A percentile compares a stretch with the other conserved stretches of the same genome.
Conservation (phyloP, 768 basidiomycete species). For the Lactarius quietus region DNA sequence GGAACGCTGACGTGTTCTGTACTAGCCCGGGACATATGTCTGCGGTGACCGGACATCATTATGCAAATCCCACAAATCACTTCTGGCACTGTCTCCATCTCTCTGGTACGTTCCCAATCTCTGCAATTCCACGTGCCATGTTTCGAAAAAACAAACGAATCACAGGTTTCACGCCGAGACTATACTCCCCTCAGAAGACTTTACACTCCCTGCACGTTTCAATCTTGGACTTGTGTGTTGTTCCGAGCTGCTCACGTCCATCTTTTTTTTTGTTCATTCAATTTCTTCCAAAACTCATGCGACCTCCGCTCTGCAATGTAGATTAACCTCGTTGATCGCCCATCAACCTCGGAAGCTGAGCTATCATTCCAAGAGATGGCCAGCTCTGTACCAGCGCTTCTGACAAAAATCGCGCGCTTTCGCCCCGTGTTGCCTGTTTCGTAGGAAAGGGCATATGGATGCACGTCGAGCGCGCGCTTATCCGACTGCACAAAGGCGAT, state of each 20-base stretch:
- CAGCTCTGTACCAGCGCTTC: constrained; percentile 51
- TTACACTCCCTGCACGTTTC: constrained; percentile 52
- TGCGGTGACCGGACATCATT: constrained; percentile 71
- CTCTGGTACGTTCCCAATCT: constrained; percentile 45
- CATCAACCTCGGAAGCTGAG: constrained; percentile 60
- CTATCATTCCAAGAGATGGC: constrained; percentile 50
- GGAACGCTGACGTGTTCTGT: no score
- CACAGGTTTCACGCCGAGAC: constrained; percentile 54
- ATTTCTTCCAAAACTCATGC: background rate
- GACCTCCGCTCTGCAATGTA: constrained; percentile 29
- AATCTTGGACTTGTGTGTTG: constrained; percentile 58
- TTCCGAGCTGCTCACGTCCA: background rate
- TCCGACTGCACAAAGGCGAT: no score
- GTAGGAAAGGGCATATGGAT: constrained; percentile 52
- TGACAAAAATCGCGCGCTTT: constrained; percentile 46
- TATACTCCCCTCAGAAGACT: constrained; percentile 58
- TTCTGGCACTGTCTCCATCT: constrained; percentile 73
- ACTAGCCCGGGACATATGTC: constrained; percentile 67
- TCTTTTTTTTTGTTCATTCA: background rate
- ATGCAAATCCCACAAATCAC: constrained; percentile 74
- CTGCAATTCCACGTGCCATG: background rate
- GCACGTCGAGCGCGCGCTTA: no score
- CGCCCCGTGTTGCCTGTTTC: constrained; percentile 71
- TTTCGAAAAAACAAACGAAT: background rate
- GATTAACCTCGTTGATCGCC: constrained; percentile 74